Conservation (phyloP, 768 basidiomycete species). For the Kwoniella pini region DNA sequence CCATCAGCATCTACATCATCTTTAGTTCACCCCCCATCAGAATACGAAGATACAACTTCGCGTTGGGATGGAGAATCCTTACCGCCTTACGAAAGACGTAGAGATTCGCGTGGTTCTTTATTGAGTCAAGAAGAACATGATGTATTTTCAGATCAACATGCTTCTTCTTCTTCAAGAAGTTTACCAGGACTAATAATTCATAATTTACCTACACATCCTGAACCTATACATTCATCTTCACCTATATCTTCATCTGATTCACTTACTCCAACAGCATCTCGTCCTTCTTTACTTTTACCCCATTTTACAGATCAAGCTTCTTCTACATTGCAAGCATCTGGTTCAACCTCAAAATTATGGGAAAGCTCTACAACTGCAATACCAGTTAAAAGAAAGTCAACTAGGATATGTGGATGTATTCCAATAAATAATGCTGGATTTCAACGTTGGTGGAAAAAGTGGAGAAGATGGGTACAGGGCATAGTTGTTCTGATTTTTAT, state of each 20-base stretch:
- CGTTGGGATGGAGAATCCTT: conserved; percentile 29
- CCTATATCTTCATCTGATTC: conserved; percentile 17
- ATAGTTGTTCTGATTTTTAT: conserved; percentile 25
- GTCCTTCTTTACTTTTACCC: conserved; percentile 3
- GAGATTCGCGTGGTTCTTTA: conserved; percentile 7
- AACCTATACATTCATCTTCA: conserved; percentile 17
- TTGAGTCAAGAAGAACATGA: conserved; percentile 2
- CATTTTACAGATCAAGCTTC: conserved; percentile 4
- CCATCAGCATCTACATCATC: conserved; percentile 34
- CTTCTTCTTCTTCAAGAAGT: not conserved
- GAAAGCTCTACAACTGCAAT: conserved; percentile 20
- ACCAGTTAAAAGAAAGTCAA: not conserved
- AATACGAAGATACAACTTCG: conserved; percentile 19
- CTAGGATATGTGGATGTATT: conserved; percentile 3
- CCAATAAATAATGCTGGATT: conserved; percentile 2
- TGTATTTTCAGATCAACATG: conserved; percentile 8
- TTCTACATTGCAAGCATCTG: not conserved
- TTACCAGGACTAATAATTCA: conserved; percentile 5
- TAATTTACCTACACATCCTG: conserved; percentile 3
- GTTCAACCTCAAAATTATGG: conserved; percentile 29
- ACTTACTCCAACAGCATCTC: conserved; percentile 7
- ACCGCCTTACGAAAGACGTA: conserved; percentile 39
- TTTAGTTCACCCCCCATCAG: conserved; percentile 20
- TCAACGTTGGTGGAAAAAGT: conserved; percentile 31
- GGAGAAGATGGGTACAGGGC: conserved; percentile 32